Evolutionary conservation across 495 filamentous ascomycete species (phyloP), one percentile per base, ranked within the genome.

Genomic region (Bacidia gigantensis): DNA sequence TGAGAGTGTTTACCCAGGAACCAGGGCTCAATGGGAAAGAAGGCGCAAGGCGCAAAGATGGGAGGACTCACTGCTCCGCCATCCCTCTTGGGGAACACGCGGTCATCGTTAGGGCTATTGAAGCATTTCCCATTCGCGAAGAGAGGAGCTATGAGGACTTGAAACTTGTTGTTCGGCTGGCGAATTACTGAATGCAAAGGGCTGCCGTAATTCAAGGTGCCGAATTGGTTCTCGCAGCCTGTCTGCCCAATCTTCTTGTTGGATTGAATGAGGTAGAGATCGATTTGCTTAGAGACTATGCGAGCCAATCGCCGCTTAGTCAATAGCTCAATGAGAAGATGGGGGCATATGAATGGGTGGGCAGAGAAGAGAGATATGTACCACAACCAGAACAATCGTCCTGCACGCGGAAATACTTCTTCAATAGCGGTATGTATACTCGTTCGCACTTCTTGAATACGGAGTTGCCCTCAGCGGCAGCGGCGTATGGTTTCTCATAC

Each of bases 251-350:
- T 50, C 21, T 55, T 35, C 20, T 32, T 11, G 32, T 55, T 50
- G 17, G 26, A 51, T 51, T 55, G 52, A 14, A 45, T 44, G 11
- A 55, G 20, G 46, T 55, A 55, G 11, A 55, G 52, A 21, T 55
- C 52, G 29, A 32, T 26, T 20, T 48, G 51, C 20, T 20, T 50
- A 39, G 10, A 10, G n/a, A 10, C 32, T 39, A 10, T 39, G 20
- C 14, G 12, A 18, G 41, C 14, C 41, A 17, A 39, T 39, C 32
- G 10, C n/a, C 32, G n/a, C 32, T 10, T 10, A 39, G n/a, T 39
- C 32, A n/a, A 39, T n/a, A n/a, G n/a, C 32, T 39, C 32, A n/a
- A n/a, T 39, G 10, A 39, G n/a, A 10, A 10, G 10, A 10, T 39
- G 32, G 32, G 10, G 32, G 10, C n/a, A n/a, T 39, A 10, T 39